A percentile compares a stretch with the other conserved stretches of the same genome.
phyloP scores from a whole-genome alignment of 2,329 filamentous ascomycete species.

The Aspergillus spinulosporus region DNA sequence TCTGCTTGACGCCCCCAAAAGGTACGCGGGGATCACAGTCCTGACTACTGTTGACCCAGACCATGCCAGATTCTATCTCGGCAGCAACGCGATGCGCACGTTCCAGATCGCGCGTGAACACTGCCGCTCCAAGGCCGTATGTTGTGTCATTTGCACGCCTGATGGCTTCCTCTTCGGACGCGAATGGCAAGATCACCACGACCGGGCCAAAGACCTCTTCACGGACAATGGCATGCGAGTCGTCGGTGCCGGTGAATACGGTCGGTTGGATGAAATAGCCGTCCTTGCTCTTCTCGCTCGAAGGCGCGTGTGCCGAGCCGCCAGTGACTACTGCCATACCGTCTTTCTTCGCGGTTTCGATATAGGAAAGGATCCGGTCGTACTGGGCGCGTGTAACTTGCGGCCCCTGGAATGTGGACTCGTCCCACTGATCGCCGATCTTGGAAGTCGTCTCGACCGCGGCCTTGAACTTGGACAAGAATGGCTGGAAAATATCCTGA shows the following conservation, averaged over 20 bases:
- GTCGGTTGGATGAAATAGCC: slow-evolving; percentile 46
- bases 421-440: slow-evolving; percentile 46
- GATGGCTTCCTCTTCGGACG: slow-evolving; percentile 43
- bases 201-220: slow-evolving; percentile 50
- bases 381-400: slow-evolving; percentile 49
- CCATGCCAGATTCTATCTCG: slow-evolving; percentile 49
- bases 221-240: slow-evolving; percentile 39
- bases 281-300: slow-evolving; percentile 34
- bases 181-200: slow-evolving; percentile 42
- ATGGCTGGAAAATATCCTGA: slow-evolving; percentile 51
- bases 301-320: slow-evolving; percentile 35
- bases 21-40: slow-evolving; percentile 45
- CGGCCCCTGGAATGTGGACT: slow-evolving; percentile 46
- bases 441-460: slow-evolving; percentile 37
- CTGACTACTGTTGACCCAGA: slow-evolving; percentile 49
- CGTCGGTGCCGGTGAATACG: slow-evolving; percentile 38
- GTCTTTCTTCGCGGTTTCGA: slow-evolving; percentile 45
- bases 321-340: slow-evolving; percentile 42
- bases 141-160: slow-evolving; percentile 42
- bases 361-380: slow-evolving; percentile 45
- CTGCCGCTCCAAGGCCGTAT: slow-evolving; percentile 45
- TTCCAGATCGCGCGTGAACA: slow-evolving; percentile 46
- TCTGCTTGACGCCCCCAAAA: slow-evolving; percentile 49
- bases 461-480: slow-evolving; percentile 40
- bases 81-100: slow-evolving; percentile 44